Evolutionary conservation across 345 rosid genomes (phyloP), one percentile per base, ranked within the genome.

Genomic region (Barbarea vulgaris): DNA sequence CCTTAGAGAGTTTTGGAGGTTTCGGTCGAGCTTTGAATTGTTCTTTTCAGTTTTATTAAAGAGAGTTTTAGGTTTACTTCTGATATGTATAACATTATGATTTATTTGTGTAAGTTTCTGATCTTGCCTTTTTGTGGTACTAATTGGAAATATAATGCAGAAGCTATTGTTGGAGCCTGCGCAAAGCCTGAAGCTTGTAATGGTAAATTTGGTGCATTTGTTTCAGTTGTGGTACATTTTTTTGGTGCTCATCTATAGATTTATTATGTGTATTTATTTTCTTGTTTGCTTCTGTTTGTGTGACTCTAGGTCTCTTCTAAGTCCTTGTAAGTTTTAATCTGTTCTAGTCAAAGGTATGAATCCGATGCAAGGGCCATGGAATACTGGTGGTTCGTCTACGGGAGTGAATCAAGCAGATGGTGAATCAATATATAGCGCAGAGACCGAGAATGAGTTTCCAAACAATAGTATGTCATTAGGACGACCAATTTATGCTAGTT

Each of bases 301-400:
- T 77, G 63, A 41, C 80, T 77, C 47, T 74, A 81, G 79, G 80
- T 73, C 64, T 67, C 61, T 12, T 61, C 33, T 70, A 41, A 31
- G 64, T 58, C 48, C 50, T 42, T 55, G 51, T 70, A 72, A 78
- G 25, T 25, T 66, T 66, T 53, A 31, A 37, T 55, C 56, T 19
- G 73, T 69, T 80, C 9, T 79, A 81, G 73, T 56, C 58, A 61
- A 69, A 27, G 70, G 2, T 50, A 82, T 69, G 81, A 69, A 76
- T 73, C 83, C 81, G 63, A 88, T 88, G 92, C 93, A 87, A 87
- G 83, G 93, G 73, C 88, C 76, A 63, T 69, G 78, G 67, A 77
- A 74, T 74, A 73, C 74, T 19, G 52, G 81, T 79, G 86, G 82
- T 76, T 81, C 90, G 48, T 78, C 85, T 36, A 78, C 90, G 57